These are phyloP conservation scores for Termitomyces heimii DNA, from an alignment of 768 basidiomycete genomes.

Conservation along the genomic window DNA sequence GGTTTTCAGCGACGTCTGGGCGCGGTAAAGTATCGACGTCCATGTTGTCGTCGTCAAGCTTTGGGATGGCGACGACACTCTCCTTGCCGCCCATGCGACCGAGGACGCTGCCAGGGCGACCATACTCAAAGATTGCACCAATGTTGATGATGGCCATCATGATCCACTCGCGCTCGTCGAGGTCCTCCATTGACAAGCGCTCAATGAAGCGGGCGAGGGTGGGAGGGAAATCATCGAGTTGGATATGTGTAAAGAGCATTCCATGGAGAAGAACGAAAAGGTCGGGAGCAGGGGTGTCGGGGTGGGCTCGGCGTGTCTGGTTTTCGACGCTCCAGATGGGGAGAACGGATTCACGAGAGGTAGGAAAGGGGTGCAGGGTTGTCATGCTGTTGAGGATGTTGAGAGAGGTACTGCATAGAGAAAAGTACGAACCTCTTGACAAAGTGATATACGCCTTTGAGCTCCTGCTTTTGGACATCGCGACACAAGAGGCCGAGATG, in stretches of 20 bases:
- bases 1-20: too few relatives aligned
- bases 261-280: conserved; percentile 92
- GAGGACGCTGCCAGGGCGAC: conserved; percentile 65
- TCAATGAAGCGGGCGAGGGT: conserved; percentile 84
- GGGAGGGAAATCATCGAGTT: conserved; percentile 85
- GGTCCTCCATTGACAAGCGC: conserved; percentile 76
- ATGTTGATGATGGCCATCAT: conserved; percentile 94
- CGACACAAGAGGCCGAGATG: conserved; percentile 85
- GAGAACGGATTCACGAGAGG: conserved; percentile 85
- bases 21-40: conserved; percentile 45
- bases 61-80: conserved; percentile 21
- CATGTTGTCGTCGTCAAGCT: conserved; percentile 51
- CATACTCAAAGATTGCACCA: conserved; percentile 81
- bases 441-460: conserved; percentile 88
- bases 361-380: conserved; percentile 81
- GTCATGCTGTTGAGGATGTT: conserved; percentile 60
- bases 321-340: conserved; percentile 79
- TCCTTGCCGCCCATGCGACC: conserved; percentile 58
- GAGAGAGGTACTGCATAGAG: conserved; percentile 1
- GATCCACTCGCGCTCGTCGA: conserved; percentile 86
- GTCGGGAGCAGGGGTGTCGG: conserved; percentile 67
- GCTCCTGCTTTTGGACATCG: conserved; percentile 77
- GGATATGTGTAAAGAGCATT: conserved; percentile 94
- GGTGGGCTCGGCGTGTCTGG: conserved; percentile 66
- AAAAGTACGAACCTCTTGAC: conserved; percentile 70